A percentile compares a stretch with the other conserved stretches of the same genome.
Evolutionary conservation across 2,329 filamentous ascomycete species (phyloP).

Genomic region (Gremmenia infestans): DNA sequence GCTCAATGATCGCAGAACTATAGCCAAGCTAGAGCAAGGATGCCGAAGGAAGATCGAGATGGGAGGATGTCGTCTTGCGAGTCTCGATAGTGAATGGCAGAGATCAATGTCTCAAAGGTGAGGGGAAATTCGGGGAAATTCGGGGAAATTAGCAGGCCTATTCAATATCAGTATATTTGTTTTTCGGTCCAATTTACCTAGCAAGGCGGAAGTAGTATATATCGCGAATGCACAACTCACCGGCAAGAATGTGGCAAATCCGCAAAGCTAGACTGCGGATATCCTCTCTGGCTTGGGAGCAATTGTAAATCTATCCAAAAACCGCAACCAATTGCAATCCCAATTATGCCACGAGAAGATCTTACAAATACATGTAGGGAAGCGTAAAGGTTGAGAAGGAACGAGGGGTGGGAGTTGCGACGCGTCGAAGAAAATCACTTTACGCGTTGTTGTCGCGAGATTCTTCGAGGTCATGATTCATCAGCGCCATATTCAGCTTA

Average conservation of each 20-base stretch:
- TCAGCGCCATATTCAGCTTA: background rate
- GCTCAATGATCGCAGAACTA: background rate
- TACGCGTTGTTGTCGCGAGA: background rate
- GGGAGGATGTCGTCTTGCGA: background rate
- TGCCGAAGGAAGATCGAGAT: background rate
- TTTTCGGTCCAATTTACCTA: no score
- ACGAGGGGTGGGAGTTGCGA: background rate
- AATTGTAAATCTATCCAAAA: background rate
- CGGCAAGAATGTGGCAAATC: background rate
- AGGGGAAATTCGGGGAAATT: no score
- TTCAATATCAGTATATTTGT: no score
- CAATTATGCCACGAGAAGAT: background rate
- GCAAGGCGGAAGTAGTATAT: no score
- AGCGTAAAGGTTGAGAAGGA: background rate
- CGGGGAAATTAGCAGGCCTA: no score
- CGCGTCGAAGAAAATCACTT: background rate
- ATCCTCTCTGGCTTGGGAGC: no score
- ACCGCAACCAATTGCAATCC: background rate
- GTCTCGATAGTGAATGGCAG: no score
- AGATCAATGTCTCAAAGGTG: no score
- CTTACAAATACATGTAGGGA: background rate
- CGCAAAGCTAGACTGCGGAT: no score
- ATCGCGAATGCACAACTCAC: background rate
- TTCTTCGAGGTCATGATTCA: conserved; percentile 7
- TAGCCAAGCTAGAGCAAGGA: background rate